Conservation (phyloP, 441 rosid species). For the Sinapis alba region DNA sequence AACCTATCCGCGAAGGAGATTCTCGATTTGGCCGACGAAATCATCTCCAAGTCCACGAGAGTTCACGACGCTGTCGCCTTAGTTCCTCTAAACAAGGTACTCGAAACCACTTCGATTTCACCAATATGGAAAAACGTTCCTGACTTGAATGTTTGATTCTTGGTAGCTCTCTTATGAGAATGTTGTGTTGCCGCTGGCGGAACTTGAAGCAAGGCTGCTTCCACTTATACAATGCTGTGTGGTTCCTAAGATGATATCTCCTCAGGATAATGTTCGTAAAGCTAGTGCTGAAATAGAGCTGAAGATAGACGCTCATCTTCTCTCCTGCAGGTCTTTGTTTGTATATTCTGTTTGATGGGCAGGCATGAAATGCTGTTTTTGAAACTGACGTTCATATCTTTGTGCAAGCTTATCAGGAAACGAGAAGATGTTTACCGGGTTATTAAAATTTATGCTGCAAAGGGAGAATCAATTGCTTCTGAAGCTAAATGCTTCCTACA, state of each 20-base stretch:
- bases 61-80: conserved; percentile 78
- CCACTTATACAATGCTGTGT: conserved; percentile 77
- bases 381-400: conserved; percentile 35
- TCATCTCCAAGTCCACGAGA: conserved; percentile 66
- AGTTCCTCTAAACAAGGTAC: conserved; percentile 80
- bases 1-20: conserved; percentile 74
- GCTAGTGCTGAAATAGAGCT: conserved; percentile 85
- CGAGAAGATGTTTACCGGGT: conserved; percentile 85
- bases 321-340: conserved; percentile 67
- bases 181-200: conserved; percentile 67
- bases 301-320: conserved; percentile 67
- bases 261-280: conserved; percentile 61
- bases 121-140: not conserved
- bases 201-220: conserved; percentile 70
- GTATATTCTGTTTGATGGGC: not conserved
- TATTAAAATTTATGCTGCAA: conserved; percentile 66
- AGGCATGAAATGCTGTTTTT: not conserved
- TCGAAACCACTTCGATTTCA: not conserved
- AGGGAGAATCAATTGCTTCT: conserved; percentile 58
- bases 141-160: not conserved
- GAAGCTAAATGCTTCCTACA: conserved; percentile 66
- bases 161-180: conserved; percentile 74
- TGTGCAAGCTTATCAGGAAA: conserved; percentile 62
- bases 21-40: conserved; percentile 63
- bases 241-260: conserved; percentile 74